A percentile compares a stretch with the other conserved stretches of the same genome.
Evolutionary conservation across 352 stramenopile species (phyloP).

Genomic region (Paralagenidium karlingii): DNA sequence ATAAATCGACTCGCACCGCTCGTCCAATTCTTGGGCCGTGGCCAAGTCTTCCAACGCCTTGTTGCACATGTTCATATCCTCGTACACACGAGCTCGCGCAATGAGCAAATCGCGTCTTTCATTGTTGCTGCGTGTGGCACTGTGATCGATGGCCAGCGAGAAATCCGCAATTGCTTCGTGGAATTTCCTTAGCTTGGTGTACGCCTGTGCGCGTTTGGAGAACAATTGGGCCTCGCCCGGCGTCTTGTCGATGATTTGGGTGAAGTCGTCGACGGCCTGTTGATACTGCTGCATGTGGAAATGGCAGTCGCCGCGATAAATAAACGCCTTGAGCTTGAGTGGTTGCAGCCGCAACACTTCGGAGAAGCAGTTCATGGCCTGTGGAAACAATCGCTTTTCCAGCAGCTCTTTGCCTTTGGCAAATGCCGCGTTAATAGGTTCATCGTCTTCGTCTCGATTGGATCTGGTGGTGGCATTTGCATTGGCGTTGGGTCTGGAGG

Average conservation of each 20-base stretch:
- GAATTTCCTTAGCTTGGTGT: constrained; percentile 34
- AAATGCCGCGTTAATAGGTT: too few species aligned
- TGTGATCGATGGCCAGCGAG: constrained; percentile 31
- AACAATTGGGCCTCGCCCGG: constrained; percentile 56
- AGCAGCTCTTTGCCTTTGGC: too few species aligned
- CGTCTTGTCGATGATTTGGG: constrained; percentile 46
- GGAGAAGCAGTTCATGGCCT: not conserved
- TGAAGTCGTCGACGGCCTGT: constrained; percentile 59
- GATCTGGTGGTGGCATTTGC: too few species aligned
- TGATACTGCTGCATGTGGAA: constrained; percentile 38
- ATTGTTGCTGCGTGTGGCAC: constrained; percentile 1
- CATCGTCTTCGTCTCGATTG: too few species aligned
- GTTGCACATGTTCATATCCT: constrained; percentile 34
- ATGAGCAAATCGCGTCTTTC: constrained; percentile 33
- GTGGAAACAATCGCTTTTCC: too few species aligned
- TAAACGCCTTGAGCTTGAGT: constrained; percentile 38
- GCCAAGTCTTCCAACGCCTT: constrained; percentile 40
- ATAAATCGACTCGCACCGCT: constrained; percentile 41
- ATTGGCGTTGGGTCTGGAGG: too few species aligned
- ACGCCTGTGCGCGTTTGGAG: constrained; percentile 46
- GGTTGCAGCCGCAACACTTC: too few species aligned
- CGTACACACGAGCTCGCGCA: constrained; percentile 34
- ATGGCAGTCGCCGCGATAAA: constrained; percentile 47
- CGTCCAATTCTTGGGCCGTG: constrained; percentile 26
- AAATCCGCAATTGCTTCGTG: constrained; percentile 49